Percentiles rank a stretch among this genome's conserved stretches.
These are phyloP conservation scores for Ganoderma sinense DNA, from an alignment of 1,284 basidiomycete species.

Conservation along the genomic window DNA sequence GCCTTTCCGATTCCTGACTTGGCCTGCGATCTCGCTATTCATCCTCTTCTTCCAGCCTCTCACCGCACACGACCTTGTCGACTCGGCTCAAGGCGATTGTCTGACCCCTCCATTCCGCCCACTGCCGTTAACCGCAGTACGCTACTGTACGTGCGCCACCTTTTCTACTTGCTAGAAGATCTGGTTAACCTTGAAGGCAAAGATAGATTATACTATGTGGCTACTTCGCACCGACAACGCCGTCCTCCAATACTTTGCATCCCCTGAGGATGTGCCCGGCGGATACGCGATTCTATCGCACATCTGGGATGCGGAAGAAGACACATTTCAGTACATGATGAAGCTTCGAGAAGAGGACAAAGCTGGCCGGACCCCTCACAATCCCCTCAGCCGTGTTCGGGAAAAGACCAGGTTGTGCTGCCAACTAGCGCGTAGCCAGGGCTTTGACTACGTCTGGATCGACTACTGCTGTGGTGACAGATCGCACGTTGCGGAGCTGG, in stretches of 20 bases:
- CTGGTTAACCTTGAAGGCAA: background rate
- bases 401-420: background rate
- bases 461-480: constrained; percentile 8
- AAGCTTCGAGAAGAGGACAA: background rate
- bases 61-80: too few species aligned
- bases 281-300: constrained; percentile 7
- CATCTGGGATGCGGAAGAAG: constrained; percentile 1
- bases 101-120: too few species aligned
- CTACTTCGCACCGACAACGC: constrained; percentile 1
- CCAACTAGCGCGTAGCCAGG: background rate
- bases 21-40: too few species aligned
- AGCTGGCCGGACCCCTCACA: background rate
- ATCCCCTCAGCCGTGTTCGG: background rate
- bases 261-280: background rate
- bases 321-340: constrained; percentile 3
- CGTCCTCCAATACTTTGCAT: background rate
- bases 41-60: too few species aligned
- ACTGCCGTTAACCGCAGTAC: too few species aligned
- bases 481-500: constrained; percentile 5
- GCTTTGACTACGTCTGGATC: constrained; percentile 7
- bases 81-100: too few species aligned
- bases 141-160: too few species aligned
- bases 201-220: constrained; percentile 2
- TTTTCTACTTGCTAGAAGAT: too few species aligned
- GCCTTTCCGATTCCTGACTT: too few species aligned